Conservation (phyloP, 2,329 filamentous ascomycete species). For the Alternaria panax region DNA sequence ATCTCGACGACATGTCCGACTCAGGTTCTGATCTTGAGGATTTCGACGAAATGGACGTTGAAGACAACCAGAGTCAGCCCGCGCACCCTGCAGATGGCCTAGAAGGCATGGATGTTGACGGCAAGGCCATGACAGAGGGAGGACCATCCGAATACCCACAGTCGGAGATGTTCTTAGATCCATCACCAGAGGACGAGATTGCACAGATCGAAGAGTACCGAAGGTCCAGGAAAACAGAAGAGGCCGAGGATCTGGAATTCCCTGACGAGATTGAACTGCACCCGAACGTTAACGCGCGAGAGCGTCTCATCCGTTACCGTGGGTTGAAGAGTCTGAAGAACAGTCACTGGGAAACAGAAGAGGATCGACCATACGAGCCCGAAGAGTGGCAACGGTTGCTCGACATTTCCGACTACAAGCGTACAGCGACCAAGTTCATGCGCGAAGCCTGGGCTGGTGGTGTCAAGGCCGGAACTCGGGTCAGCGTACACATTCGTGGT, state of each 20-base stretch:
- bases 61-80: conserved; percentile 61
- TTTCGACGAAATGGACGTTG: conserved; percentile 64
- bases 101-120: conserved; percentile 66
- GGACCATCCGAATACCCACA: conserved; percentile 89
- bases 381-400: conserved; percentile 88
- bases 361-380: conserved; percentile 86
- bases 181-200: conserved; percentile 81
- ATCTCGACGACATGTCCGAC: conserved; percentile 79
- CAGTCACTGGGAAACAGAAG: conserved; percentile 86
- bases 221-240: conserved; percentile 77
- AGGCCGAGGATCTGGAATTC: conserved; percentile 90
- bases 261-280: conserved; percentile 96
- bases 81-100: conserved; percentile 81
- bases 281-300: conserved; percentile 83
- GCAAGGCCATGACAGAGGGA: conserved; percentile 72
- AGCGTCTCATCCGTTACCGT: conserved; percentile 84
- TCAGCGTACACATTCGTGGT: conserved; percentile 76
- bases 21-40: conserved; percentile 81
- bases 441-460: conserved; percentile 90
- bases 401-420: conserved; percentile 88
- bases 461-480: conserved; percentile 81
- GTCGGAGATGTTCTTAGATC: conserved; percentile 88
- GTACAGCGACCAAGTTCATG: conserved; percentile 76
- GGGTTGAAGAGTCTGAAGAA: conserved; percentile 90
- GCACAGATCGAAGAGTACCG: conserved; percentile 84